Base-by-base conservation (phyloP, 1,284 basidiomycete genomes). In the Lentinula novae-zelandiae region DNA sequence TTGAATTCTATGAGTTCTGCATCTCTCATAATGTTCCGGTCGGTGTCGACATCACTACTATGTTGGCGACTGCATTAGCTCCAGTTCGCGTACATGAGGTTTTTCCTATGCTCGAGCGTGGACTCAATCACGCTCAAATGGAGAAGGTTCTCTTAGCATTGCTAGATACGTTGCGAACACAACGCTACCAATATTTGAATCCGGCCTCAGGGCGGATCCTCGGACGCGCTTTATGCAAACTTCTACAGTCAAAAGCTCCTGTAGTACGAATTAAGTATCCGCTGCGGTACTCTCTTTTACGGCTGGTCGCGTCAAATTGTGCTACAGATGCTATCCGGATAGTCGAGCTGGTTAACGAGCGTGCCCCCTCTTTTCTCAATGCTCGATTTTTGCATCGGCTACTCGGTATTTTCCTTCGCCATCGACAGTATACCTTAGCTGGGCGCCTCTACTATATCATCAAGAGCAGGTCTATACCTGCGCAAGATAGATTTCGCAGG, bases 251-350 rank as follows among this genome's bases (percentile, higher is more conserved):
- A 7, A 62, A 58, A 4, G 60, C 64, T 1, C 74, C 76, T 0
- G 53, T 68, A 1, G 48, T 52, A 5, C 56, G 64, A 8, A 61
- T 71, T 56, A 76, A 75, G 57, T 75, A 73, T 55, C 71, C 73
- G 2, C 64, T 81, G 38, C 72, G 75, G 2, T 77, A 74, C 64
- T 72, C 74, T 36, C 67, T 81, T 15, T 66, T 70, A 6, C 69
- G 77, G 5, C 68, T 78, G 62, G 71, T 75, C 7, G 62, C 69
- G 17, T 75, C 76, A 4, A 69, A 67, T 12, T 69, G 74, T 36
- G 63, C 73, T 7, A 52, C 64, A 6, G 62, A 66, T 17, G 75
- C 74, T 6, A 62, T 77, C 5, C 61, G 65, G 31, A 63, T 78
- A 27, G 64, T 79, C 40, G 67, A 73, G 53, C 62, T 60, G 34